These are phyloP conservation scores for Citrus reticulata DNA, from an alignment of 345 rosid genomes.

Conservation along the genomic window DNA sequence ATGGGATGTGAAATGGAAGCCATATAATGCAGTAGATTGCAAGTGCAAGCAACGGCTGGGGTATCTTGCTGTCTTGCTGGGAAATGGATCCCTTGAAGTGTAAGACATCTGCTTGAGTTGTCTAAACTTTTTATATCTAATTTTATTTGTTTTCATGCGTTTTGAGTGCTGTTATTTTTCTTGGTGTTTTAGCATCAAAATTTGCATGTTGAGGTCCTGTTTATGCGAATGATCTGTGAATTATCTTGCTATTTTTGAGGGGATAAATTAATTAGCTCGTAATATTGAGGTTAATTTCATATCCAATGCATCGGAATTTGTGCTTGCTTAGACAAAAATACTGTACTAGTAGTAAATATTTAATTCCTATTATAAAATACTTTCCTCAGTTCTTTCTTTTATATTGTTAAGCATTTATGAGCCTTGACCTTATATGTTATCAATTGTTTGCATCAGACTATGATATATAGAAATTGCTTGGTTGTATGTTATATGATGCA, in stretches of 20 bases:
- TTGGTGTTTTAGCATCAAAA: not conserved
- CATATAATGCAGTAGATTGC: conserved; percentile 36
- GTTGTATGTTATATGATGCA: not conserved
- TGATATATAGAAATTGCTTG: not conserved
- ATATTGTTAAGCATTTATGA: not conserved
- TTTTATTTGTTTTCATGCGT: not conserved
- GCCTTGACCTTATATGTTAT: not conserved
- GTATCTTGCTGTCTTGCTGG: conserved; percentile 86
- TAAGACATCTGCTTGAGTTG: conserved; percentile 39
- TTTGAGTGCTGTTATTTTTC: not conserved
- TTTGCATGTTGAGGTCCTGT: not conserved
- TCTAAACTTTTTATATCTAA: not conserved
- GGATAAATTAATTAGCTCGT: not conserved
- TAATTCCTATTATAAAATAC: not conserved
- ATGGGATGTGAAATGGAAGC: conserved; percentile 94
- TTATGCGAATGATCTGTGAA: not conserved
- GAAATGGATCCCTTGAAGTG: conserved; percentile 94
- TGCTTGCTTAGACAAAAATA: not conserved
- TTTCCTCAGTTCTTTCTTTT: not conserved
- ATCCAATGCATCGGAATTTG: too few species aligned
- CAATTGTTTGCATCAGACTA: not conserved
- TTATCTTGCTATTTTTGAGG: not conserved
- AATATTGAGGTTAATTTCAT: not conserved
- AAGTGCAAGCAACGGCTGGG: conserved; percentile 66
- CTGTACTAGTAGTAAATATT: not conserved